Conservation (phyloP, 2,329 filamentous ascomycete species). For the Pseudogymnoascus sp. region DNA sequence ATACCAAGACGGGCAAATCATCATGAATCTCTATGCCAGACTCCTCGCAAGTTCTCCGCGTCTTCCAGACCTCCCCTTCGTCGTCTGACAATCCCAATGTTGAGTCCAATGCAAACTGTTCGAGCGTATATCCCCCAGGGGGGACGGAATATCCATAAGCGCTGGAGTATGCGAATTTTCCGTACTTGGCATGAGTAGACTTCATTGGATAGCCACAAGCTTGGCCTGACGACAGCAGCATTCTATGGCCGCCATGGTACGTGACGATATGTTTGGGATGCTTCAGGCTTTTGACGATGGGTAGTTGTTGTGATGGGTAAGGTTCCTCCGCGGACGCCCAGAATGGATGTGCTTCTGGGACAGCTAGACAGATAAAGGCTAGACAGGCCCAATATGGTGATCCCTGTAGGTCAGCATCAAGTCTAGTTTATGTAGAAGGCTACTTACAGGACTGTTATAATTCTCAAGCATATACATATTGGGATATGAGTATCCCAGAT, state of each 20-base stretch:
- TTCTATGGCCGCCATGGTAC: constrained; percentile 63
- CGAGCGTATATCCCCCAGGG: constrained; percentile 64
- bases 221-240: constrained; percentile 68
- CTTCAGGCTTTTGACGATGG: constrained; percentile 49
- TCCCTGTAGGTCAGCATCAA: background rate
- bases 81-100: constrained; percentile 71
- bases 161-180: constrained; percentile 68
- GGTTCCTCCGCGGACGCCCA: constrained; percentile 62
- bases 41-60: constrained; percentile 58
- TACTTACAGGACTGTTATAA: constrained; percentile 67
- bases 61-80: constrained; percentile 70
- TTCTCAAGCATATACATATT: constrained; percentile 69
- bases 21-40: constrained; percentile 51
- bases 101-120: constrained; percentile 68
- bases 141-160: constrained; percentile 71
- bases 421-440: background rate
- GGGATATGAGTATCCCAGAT: constrained; percentile 61
- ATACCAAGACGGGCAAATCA: constrained; percentile 52
- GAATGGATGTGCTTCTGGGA: constrained; percentile 63
- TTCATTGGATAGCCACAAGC: constrained; percentile 78
- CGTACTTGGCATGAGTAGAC: constrained; percentile 74
- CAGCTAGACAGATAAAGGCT: constrained; percentile 64
- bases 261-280: constrained; percentile 68
- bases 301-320: constrained; percentile 46
- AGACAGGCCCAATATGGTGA: constrained; percentile 66